phyloP scores from a whole-genome alignment of 2,329 filamentous ascomycete genomes.

The Trichoderma sp. region DNA sequence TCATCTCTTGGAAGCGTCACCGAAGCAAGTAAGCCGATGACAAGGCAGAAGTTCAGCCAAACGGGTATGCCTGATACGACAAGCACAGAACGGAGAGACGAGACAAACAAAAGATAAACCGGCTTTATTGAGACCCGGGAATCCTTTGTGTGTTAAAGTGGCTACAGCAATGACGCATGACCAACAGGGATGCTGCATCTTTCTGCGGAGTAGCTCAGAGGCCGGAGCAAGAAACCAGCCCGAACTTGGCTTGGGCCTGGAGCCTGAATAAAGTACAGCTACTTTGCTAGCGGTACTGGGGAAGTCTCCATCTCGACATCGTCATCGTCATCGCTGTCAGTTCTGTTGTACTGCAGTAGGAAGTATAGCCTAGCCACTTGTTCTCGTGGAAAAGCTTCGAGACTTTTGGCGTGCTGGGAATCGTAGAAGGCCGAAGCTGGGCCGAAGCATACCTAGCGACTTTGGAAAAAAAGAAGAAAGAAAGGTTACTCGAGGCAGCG shows the following conservation, averaged over 20 bases:
- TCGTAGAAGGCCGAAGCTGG: background rate
- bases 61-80: too few species aligned
- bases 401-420: background rate
- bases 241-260: background rate
- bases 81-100: background rate
- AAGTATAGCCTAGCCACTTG: background rate
- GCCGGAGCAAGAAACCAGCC: background rate
- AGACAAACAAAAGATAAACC: background rate
- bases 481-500: background rate
- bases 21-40: background rate
- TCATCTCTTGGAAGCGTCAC: background rate
- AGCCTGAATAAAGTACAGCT: background rate
- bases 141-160: slow-evolving; percentile 21
- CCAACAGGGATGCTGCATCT: slow-evolving; percentile 11
- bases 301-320: background rate
- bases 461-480: background rate
- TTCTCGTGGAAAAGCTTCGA: background rate
- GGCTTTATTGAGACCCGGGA: background rate
- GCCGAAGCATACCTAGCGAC: background rate
- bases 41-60: background rate
- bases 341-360: background rate
- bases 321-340: background rate
- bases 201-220: slow-evolving; percentile 5
- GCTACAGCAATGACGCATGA: slow-evolving; percentile 21
- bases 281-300: background rate